Base-by-base conservation (phyloP, 139 green algal species). In the Chlorella sorokiniana region DNA sequence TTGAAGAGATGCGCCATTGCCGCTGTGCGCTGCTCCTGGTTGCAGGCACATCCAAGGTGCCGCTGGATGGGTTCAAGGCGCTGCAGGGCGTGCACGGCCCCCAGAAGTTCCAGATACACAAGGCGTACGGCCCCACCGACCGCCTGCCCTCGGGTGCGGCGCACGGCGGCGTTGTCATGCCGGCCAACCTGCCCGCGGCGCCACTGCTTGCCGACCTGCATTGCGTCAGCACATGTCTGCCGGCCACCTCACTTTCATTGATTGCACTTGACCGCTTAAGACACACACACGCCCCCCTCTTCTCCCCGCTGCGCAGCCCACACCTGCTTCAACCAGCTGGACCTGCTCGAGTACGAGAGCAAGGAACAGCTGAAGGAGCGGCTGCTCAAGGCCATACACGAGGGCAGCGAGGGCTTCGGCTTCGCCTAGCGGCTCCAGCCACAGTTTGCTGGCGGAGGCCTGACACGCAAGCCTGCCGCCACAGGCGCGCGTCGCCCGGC, bases 321-420 rank as follows among this genome's bases (percentile, higher is more conserved):
- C 88, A 99, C 96, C 14, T 98, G 92, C 84, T 98, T 98, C 91
- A 98, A 98, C 88, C 94, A 98, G 90, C 89, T 99, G 52, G 96
- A 99, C 78, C 83, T 99, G 63, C 87, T 91, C 2, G 96, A 98
- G 88, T 99, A 99, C 81, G 81, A 89, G 33, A 94, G 54, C 82
- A 96, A 96, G 89, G 97, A 99, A 79, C 90, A 97, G 86, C 91
- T 99, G 63, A 69, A 33, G 73, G 73, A 79, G 20, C 73, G 73
- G 10, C 54, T 79, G 54, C n/a, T 79, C 31, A 68, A 35, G 1
- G 73, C 73, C 9, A 79, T 79, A 10, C 40, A 52, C 54, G 73
- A 79, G 73, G 73, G 73, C 73, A 54, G 29, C 5, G 77, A 76
- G 45, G 77, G 77, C 44, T 82, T 82, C 33, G 77, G 77, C 64